Percentiles rank a stretch among this genome's conserved stretches.
phyloP scores from a whole-genome alignment of 2,329 filamentous ascomycete genomes.

The Fusarium azukiicola region DNA sequence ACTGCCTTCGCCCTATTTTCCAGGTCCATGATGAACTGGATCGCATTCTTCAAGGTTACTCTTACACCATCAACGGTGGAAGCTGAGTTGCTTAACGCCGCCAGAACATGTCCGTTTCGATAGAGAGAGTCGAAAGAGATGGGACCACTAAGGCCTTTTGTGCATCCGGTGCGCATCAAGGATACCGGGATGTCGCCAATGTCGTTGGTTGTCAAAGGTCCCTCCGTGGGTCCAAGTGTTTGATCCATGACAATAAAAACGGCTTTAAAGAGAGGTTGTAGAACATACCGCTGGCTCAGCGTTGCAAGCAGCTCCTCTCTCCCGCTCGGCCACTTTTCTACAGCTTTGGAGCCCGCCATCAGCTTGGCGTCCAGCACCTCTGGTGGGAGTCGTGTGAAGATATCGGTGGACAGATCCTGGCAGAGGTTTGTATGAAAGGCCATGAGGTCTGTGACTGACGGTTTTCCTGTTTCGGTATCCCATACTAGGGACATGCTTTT shows the following conservation, averaged over 20 bases:
- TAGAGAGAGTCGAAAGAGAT: not conserved
- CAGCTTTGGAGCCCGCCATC: not conserved
- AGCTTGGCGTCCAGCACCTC: not conserved
- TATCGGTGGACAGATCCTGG: slow-evolving; percentile 13
- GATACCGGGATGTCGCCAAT: slow-evolving; percentile 13
- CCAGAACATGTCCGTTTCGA: not conserved
- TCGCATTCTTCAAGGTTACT: slow-evolving; percentile 16
- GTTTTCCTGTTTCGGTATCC: not conserved
- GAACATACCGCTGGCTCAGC: not conserved
- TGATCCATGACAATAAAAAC: slow-evolving; percentile 14
- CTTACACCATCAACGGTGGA: not conserved
- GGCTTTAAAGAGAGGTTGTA: slow-evolving; percentile 19
- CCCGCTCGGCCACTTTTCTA: not conserved
- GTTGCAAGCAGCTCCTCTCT: not conserved
- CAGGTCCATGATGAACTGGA: slow-evolving; percentile 15
- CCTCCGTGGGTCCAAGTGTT: slow-evolving; percentile 13
- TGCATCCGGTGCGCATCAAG: slow-evolving; percentile 11
- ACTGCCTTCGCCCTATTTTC: slow-evolving; percentile 9
- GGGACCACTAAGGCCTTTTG: not conserved
- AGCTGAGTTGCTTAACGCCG: not conserved
- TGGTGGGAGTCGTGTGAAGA: not conserved
- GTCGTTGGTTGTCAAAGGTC: not conserved
- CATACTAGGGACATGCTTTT: not conserved
- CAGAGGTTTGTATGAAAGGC: slow-evolving; percentile 11
- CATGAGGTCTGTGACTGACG: not conserved